Base-by-base conservation (phyloP, 139 green algal genomes). In the Micractinium sp. region DNA sequence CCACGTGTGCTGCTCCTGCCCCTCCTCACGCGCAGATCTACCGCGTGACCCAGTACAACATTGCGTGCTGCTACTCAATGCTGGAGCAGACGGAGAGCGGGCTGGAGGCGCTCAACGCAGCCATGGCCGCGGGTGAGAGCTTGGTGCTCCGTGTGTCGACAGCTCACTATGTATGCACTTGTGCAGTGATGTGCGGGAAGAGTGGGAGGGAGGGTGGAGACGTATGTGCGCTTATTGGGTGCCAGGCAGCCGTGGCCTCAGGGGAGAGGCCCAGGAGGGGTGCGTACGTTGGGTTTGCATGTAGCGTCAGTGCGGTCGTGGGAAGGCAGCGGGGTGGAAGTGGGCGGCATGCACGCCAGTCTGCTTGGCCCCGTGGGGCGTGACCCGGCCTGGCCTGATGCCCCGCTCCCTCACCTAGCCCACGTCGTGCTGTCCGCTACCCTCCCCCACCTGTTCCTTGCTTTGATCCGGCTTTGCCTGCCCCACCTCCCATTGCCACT, bases 31-130 rank as follows among this genome's bases (percentile, higher is more conserved):
- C 73, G 0, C 89, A 96, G 38, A 96, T 99, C 85, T 97, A 97
- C 94, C 94, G 94, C 38, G 94, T 99, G 29, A 94, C 97, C 0
- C 96, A 87, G 82, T 87, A 87, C 82, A 87, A 87, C 82, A 87
- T 87, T 31, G 97, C 98, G 2, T 99, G 98, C 96, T 99, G 97
- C 94, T 99, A 99, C 93, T 96, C 94, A 60, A 95, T 96, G 89
- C 87, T 98, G 39, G 90, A 92, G 33, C 92, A 98, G 81, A 85
- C 95, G 5, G 97, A 99, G 35, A 92, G 95, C 41, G 96, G 95
- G 1, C 87, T 99, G 19, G 93, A 97, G 85, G 96, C 96, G 9
- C 92, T 99, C 35, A 93, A 98, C 22, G 74, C 89, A 27, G 95
- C 95, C 35, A 93, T 99, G 93, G 84, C 79, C 18, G 88, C 92